Evolutionary conservation across 1,284 basidiomycete genomes (phyloP).

Genomic region (Ganoderma leucocontextum): DNA sequence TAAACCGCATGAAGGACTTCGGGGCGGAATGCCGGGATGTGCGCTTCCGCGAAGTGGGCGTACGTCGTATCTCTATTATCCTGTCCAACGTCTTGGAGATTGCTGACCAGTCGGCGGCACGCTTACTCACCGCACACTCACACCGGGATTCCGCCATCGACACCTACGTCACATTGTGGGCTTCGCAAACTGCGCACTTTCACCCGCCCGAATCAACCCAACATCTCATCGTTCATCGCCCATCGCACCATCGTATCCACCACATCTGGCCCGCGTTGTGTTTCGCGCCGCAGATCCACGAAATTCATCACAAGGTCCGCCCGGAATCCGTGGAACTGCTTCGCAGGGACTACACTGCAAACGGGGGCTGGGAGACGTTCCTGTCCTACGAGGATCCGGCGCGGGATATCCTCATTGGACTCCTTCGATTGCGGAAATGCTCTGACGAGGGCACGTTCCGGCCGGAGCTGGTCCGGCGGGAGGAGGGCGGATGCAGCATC

Average conservation of each 20-base stretch:
- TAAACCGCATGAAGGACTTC: conserved; percentile 99
- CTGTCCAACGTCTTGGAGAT: not conserved
- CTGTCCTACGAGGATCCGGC: conserved; percentile 98
- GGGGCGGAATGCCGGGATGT: conserved; percentile 98
- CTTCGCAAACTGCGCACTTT: conserved; percentile 16
- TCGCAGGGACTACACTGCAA: conserved; percentile 95
- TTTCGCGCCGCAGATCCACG: conserved; percentile 76
- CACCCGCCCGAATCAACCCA: conserved; percentile 12
- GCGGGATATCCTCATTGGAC: conserved; percentile 94
- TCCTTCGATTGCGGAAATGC: conserved; percentile 94
- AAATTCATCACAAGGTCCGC: conserved; percentile 97
- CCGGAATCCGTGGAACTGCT: conserved; percentile 98
- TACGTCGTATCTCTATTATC: conserved; percentile 53
- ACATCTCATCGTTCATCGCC: conserved; percentile 10
- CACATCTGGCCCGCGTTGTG: conserved; percentile 9
- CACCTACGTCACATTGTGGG: conserved; percentile 1
- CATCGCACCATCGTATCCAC: conserved; percentile 18
- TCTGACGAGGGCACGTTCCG: conserved; percentile 97
- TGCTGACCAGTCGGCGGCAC: conserved; percentile 12
- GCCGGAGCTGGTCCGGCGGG: conserved; percentile 84
- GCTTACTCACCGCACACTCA: conserved; percentile 13
- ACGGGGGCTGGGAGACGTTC: conserved; percentile 99
- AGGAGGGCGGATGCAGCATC: conserved; percentile 89
- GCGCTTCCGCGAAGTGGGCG: conserved; percentile 96
- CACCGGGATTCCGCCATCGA: conserved; percentile 10